Conservation (phyloP, 23 red algal genomes). For the Chondrus crispus region DNA sequence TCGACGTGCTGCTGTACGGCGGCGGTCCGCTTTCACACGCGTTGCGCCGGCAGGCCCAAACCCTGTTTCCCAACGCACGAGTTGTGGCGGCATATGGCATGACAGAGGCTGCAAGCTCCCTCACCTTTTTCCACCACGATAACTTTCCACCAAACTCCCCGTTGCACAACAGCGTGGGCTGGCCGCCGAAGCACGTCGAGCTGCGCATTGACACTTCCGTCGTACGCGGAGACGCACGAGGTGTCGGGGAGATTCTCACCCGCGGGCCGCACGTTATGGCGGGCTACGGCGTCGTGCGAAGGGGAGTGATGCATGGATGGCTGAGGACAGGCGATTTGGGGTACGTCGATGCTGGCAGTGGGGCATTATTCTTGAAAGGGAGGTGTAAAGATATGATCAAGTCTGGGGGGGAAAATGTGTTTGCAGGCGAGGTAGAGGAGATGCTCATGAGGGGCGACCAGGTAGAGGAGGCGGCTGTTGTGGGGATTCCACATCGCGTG, state of each 20-base stretch:
- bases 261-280: slow-evolving; percentile 64
- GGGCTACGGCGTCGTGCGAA: slow-evolving; percentile 52
- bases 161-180: slow-evolving; percentile 22
- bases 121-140: slow-evolving; percentile 46
- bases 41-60: not conserved
- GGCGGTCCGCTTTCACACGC: not conserved
- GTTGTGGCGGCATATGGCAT: slow-evolving; percentile 72
- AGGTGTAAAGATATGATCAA: slow-evolving; percentile 65
- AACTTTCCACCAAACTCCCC: not conserved
- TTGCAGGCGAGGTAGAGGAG: slow-evolving; percentile 62
- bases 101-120: slow-evolving; percentile 62
- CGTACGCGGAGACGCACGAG: not conserved
- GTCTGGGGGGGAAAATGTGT: slow-evolving; percentile 68
- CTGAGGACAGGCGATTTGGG: slow-evolving; percentile 72
- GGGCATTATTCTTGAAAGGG: slow-evolving; percentile 34
- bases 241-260: slow-evolving; percentile 50
- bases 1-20: slow-evolving; percentile 48
- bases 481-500: slow-evolving; percentile 53
- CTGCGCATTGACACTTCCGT: slow-evolving; percentile 2
- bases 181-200: slow-evolving; percentile 20
- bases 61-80: slow-evolving; percentile 41
- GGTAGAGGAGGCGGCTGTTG: slow-evolving; percentile 55
- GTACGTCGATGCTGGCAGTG: slow-evolving; percentile 10
- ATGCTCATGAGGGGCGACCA: slow-evolving; percentile 10
- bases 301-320: slow-evolving; percentile 6